These are phyloP conservation scores for Fraxinus dipetala DNA, from an alignment of 305 asterid species.

Conservation along the genomic window DNA sequence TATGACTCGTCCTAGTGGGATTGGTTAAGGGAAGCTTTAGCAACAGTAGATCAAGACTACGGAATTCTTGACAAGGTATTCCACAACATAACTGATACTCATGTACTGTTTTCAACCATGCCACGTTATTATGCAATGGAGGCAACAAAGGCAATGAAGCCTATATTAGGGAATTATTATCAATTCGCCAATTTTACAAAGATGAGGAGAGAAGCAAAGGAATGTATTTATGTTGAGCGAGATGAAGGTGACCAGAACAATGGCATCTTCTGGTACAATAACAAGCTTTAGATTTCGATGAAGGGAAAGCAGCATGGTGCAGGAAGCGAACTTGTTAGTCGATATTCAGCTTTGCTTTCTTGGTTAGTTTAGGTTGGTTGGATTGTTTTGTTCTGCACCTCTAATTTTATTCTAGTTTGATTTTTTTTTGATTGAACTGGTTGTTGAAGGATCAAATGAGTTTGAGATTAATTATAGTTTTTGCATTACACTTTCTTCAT, in stretches of 20 bases:
- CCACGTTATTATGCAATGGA: conserved; percentile 47
- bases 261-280: conserved; percentile 43
- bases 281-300: conserved; percentile 28
- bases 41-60: conserved; percentile 42
- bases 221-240: conserved; percentile 39
- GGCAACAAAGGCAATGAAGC: conserved; percentile 41
- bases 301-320: too few relatives aligned
- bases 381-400: too few relatives aligned
- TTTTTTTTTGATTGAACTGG: too few relatives aligned
- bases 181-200: conserved; percentile 36
- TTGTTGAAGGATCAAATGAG: too few relatives aligned
- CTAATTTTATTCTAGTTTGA: too few relatives aligned
- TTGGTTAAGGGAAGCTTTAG: conserved; percentile 43
- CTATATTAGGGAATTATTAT: conserved; percentile 38
- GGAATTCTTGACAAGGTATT: conserved; percentile 43
- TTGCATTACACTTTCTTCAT: too few relatives aligned
- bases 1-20: conserved; percentile 45
- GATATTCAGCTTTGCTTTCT: too few relatives aligned
- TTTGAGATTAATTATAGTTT: too few relatives aligned
- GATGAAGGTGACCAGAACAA: conserved; percentile 35
- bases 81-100: conserved; percentile 41
- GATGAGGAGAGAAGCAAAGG: conserved; percentile 41
- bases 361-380: too few relatives aligned
- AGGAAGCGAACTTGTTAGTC: too few relatives aligned
- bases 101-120: conserved; percentile 43